Percentiles rank a stretch among this genome's conserved stretches.
These are phyloP conservation scores for Neocallimastix lanati DNA, from an alignment of 192 early-diverging fungal genomes.

Conservation along the genomic window DNA sequence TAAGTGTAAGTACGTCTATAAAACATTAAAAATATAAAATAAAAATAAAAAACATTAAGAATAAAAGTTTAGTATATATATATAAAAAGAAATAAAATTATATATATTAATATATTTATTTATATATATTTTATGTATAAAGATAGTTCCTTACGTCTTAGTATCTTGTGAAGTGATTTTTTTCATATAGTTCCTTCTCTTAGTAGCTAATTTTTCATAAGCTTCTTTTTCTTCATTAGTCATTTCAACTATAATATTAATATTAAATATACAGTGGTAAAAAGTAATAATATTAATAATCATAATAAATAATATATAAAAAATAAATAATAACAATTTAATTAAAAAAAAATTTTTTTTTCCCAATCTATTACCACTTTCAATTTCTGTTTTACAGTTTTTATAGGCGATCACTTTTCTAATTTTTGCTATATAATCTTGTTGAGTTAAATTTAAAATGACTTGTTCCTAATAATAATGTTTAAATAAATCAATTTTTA, in stretches of 20 bases:
- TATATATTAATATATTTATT: neutral
- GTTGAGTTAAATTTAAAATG: constrained; percentile 66
- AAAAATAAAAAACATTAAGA: too few relatives aligned
- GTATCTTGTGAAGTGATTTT: constrained; percentile 62
- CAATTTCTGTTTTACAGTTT: constrained; percentile 29
- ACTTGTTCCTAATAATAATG: constrained; percentile 48
- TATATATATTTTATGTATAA: too few relatives aligned
- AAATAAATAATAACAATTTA: too few relatives aligned
- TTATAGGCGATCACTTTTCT: constrained; percentile 44
- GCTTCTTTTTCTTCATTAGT: constrained; percentile 69
- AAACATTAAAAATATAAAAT: too few relatives aligned
- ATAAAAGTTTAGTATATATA: too few relatives aligned
- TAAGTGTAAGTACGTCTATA: neutral
- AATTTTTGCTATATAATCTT: constrained; percentile 49
- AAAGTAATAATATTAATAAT: too few relatives aligned
- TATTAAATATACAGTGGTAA: too few relatives aligned
- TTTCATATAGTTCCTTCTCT: constrained; percentile 55
- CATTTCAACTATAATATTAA: constrained; percentile 32
- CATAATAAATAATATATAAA: too few relatives aligned
- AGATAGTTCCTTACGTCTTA: constrained; percentile 9
- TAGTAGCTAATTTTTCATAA: constrained; percentile 71
- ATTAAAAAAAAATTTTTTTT: too few relatives aligned
- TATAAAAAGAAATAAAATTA: too few relatives aligned
- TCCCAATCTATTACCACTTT: constrained; percentile 8
- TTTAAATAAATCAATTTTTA: too few relatives aligned